Conservation (phyloP, 1,284 basidiomycete genomes). For the Cutaneotrichosporon curvatum region DNA sequence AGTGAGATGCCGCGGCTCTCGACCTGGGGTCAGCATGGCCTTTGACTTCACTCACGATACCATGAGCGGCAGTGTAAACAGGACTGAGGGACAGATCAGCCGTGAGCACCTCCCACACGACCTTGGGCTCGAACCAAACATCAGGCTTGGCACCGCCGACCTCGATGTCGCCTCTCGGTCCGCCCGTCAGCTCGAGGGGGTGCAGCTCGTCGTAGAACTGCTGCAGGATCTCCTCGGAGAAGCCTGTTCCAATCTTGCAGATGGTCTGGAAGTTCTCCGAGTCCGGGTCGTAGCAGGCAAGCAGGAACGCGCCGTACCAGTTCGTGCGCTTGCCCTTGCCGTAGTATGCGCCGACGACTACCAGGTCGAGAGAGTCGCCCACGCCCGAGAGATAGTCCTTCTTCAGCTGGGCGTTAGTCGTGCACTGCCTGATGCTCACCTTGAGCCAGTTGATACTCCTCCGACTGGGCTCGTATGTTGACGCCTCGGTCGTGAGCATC, state of each 20-base stretch:
- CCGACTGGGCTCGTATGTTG: constrained; percentile 90
- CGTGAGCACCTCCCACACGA: constrained; percentile 97
- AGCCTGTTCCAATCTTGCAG: constrained; percentile 98
- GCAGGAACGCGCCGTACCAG: constrained; percentile 89
- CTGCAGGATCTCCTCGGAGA: constrained; percentile 83
- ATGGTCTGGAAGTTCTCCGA: constrained; percentile 89
- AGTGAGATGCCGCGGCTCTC: constrained; percentile 86
- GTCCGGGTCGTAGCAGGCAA: constrained; percentile 89
- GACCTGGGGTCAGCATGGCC: constrained; percentile 50
- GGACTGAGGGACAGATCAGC: constrained; percentile 96
- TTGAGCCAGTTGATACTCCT: constrained; percentile 98
- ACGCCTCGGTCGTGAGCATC: constrained; percentile 84
- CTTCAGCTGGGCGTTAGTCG: constrained; percentile 60
- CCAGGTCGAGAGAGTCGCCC: constrained; percentile 93
- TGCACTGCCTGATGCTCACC: constrained; percentile 48
- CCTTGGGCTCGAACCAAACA: constrained; percentile 87
- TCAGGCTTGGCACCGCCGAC: constrained; percentile 86
- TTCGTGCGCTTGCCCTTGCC: constrained; percentile 97
- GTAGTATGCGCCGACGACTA: constrained; percentile 93
- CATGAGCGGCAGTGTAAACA: constrained; percentile 94
- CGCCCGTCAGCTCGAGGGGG: constrained; percentile 56
- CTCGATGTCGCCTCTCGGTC: constrained; percentile 64
- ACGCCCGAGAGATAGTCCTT: constrained; percentile 96
- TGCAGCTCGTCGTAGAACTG: constrained; percentile 76
- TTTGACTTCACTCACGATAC: constrained; percentile 56